A percentile compares a stretch with the other conserved stretches of the same genome.
These are phyloP conservation scores for Maudiozyma serrabonitensis DNA, from an alignment of 805 yeast genomes.

Conservation along the genomic window DNA sequence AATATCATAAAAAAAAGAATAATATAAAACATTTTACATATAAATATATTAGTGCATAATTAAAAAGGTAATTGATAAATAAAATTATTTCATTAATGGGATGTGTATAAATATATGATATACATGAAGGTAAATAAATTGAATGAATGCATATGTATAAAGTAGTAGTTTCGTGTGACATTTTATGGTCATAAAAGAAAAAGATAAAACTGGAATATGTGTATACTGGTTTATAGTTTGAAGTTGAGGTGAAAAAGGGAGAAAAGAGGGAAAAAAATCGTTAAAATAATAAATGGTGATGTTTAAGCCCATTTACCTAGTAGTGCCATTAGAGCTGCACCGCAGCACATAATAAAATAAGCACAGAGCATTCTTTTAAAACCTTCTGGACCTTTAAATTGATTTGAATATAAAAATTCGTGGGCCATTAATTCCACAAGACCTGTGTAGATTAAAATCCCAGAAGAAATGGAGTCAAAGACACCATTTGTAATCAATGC, in stretches of 20 bases:
- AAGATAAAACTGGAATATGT: neutral
- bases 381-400: slow-evolving; percentile 52
- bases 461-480: slow-evolving; percentile 69
- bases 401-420: slow-evolving; percentile 50
- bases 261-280: too few species aligned
- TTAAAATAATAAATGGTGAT: neutral
- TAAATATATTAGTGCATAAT: neutral
- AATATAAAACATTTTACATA: neutral
- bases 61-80: neutral
- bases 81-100: neutral
- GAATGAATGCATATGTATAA: neutral
- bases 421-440: slow-evolving; percentile 72
- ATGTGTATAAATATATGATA: neutral
- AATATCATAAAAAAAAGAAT: neutral
- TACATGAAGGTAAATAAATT: neutral
- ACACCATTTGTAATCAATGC: slow-evolving; percentile 61
- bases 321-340: slow-evolving; percentile 72
- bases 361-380: slow-evolving; percentile 38
- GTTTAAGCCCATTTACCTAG: slow-evolving; percentile 65
- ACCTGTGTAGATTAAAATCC: slow-evolving; percentile 69
- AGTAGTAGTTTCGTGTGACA: neutral
- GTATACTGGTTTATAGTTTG: neutral
- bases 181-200: slow-evolving; percentile 1
- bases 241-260: too few species aligned
- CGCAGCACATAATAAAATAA: slow-evolving; percentile 41